phyloP scores from a whole-genome alignment of 139 green algal genomes.

The Monoraphidium neglectum region DNA sequence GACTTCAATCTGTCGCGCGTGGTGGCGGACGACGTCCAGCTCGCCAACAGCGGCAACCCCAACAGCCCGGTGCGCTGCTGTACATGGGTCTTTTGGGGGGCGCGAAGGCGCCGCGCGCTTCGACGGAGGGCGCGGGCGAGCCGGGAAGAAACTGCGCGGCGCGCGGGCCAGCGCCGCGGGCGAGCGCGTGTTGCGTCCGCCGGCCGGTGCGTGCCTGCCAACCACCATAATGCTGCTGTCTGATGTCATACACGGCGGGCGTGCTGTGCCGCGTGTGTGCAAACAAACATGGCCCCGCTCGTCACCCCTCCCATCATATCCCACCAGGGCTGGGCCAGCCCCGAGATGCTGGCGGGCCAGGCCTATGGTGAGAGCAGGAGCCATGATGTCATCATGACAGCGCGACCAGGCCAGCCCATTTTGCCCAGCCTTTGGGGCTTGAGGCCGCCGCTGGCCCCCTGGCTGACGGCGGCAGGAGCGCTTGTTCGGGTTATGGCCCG shows the following conservation, averaged over 20 bases:
- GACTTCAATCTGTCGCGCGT: conserved; percentile 64
- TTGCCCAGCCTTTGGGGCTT: no score
- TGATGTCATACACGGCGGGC: no score
- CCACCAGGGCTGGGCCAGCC: conserved; percentile 36
- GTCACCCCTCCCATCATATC: neutral
- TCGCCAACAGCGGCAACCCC: conserved; percentile 32
- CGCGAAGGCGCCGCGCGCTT: neutral
- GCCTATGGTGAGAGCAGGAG: conserved; percentile 44
- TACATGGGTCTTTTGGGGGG: no score
- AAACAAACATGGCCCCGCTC: no score
- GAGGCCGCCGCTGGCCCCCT: no score
- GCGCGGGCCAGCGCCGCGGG: neutral
- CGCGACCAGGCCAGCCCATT: no score
- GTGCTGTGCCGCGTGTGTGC: no score
- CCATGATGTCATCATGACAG: no score
- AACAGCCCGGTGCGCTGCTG: conserved; percentile 34
- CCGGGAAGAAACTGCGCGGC: no score
- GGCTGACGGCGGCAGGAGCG: no score
- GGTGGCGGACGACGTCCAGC: conserved; percentile 18
- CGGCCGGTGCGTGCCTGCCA: neutral
- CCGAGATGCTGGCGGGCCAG: conserved; percentile 54
- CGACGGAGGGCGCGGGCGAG: neutral
- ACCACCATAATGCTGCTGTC: no score
- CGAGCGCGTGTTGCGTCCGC: neutral
- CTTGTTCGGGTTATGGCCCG: no score